phyloP scores from a whole-genome alignment of 1,284 basidiomycete genomes.

The Cystobasidiaceae sp. region DNA sequence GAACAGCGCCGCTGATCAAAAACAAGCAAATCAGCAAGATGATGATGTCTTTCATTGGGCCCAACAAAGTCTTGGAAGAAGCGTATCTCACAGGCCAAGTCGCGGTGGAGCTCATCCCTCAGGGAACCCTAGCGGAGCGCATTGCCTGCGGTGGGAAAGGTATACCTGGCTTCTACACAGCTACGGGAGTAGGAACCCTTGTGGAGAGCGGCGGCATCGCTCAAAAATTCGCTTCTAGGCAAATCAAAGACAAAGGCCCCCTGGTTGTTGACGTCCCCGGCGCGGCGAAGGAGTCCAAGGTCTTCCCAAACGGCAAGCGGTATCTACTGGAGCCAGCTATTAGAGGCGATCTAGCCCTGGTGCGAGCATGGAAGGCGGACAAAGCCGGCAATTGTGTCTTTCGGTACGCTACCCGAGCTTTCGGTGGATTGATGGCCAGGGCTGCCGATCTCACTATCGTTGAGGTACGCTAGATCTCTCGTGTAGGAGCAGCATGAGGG shows the following conservation, averaged over 20 bases:
- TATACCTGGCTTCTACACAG: conserved; percentile 92
- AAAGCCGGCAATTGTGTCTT: conserved; percentile 54
- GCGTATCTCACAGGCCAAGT: background rate
- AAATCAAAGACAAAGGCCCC: conserved; percentile 50
- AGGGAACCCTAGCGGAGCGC: conserved; percentile 83
- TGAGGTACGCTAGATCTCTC: no score
- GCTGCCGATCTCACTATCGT: conserved; percentile 86
- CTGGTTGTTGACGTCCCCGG: conserved; percentile 42
- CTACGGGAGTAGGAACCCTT: conserved; percentile 61
- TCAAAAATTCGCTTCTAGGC: conserved; percentile 34
- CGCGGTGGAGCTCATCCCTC: conserved; percentile 73
- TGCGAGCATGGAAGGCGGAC: conserved; percentile 93
- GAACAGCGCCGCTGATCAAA: no score
- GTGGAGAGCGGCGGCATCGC: conserved; percentile 49
- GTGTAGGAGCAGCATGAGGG: no score
- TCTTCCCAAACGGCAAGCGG: conserved; percentile 72
- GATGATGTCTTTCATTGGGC: conserved; percentile 69
- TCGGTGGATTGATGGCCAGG: conserved; percentile 76
- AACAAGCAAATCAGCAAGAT: conserved; percentile 72
- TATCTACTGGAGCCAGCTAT: conserved; percentile 85
- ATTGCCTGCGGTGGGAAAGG: conserved; percentile 82
- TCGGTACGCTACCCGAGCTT: conserved; percentile 60
- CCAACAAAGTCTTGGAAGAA: conserved; percentile 59
- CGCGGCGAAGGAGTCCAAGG: conserved; percentile 63
- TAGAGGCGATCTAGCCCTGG: conserved; percentile 63